A percentile compares a stretch with the other conserved stretches of the same genome.
Evolutionary conservation across 805 yeast species (phyloP).

Genomic region (Tetrapisispora namnaoensis): DNA sequence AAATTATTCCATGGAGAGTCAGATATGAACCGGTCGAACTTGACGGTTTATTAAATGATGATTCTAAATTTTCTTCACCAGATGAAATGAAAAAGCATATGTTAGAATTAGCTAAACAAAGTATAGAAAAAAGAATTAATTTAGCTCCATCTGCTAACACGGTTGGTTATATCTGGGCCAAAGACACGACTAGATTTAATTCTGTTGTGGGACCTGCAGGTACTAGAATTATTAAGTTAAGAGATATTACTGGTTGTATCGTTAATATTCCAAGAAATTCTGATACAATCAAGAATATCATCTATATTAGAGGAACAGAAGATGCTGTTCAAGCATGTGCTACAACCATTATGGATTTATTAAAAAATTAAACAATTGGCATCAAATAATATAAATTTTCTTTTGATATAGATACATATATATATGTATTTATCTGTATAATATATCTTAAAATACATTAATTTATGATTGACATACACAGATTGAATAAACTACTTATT

Average conservation of each 20-base stretch:
- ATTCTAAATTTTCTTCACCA: constrained; percentile 20
- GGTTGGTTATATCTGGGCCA: constrained; percentile 55
- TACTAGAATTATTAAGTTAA: constrained; percentile 48
- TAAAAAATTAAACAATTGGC: constrained; percentile 6
- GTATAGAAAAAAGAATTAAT: constrained; percentile 41
- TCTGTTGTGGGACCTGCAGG: constrained; percentile 73
- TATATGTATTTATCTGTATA: background rate
- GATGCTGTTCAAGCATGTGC: constrained; percentile 44
- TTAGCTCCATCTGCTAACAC: constrained; percentile 37
- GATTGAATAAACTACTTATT: background rate
- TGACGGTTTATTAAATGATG: constrained; percentile 25
- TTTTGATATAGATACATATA: background rate
- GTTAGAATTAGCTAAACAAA: constrained; percentile 19
- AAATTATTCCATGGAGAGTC: constrained; percentile 56
- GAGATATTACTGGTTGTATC: constrained; percentile 48
- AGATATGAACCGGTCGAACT: constrained; percentile 31
- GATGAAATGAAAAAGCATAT: constrained; percentile 43
- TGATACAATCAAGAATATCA: constrained; percentile 43
- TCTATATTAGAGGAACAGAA: constrained; percentile 51
- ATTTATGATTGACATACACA: background rate
- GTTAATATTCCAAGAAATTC: constrained; percentile 53
- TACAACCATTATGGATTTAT: constrained; percentile 28
- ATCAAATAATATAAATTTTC: background rate
- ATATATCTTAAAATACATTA: background rate
- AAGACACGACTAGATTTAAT: constrained; percentile 43